These are phyloP conservation scores for Colletotrichum musae DNA, from an alignment of 2,329 filamentous ascomycete species.

Conservation along the genomic window DNA sequence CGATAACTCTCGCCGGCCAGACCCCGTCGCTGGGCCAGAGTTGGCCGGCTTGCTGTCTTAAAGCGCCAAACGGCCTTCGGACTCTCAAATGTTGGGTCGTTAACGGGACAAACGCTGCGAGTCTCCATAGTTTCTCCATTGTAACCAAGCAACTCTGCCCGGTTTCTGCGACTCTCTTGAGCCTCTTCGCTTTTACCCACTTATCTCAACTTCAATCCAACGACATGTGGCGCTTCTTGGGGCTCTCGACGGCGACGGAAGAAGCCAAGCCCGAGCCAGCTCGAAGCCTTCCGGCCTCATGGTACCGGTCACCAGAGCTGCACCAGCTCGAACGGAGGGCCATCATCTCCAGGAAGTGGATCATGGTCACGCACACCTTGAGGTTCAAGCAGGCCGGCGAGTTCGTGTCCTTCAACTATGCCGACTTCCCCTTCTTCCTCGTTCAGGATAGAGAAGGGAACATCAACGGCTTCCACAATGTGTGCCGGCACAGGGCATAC, in stretches of 20 bases:
- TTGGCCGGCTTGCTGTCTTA: constrained; percentile 3
- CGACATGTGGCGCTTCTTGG: constrained; percentile 35
- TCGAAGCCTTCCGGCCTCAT: constrained; percentile 45
- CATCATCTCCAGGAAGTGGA: constrained; percentile 56
- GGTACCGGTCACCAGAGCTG: constrained; percentile 49
- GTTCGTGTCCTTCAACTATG: constrained; percentile 42
- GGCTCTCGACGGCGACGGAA: constrained; percentile 13
- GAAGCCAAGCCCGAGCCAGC: constrained; percentile 30
- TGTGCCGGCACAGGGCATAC: constrained; percentile 44
- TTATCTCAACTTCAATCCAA: not conserved
- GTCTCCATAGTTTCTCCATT: constrained; percentile 19
- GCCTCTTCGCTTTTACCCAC: constrained; percentile 10
- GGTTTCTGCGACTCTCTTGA: not conserved
- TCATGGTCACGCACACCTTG: constrained; percentile 45
- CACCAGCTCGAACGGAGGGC: constrained; percentile 57
- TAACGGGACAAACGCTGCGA: constrained; percentile 18
- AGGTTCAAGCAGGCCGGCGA: constrained; percentile 42
- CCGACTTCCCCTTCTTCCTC: constrained; percentile 44
- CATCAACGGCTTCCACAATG: constrained; percentile 44
- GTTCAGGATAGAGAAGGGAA: constrained; percentile 42
- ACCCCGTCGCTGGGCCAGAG: not conserved
- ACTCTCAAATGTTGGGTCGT: not conserved
- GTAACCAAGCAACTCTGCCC: not conserved
- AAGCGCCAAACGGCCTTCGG: constrained; percentile 16
- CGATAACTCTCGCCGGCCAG: not conserved